These are phyloP conservation scores for Cryptosporidium andersoni DNA, from an alignment of 169 alveolate species.

Conservation along the genomic window DNA sequence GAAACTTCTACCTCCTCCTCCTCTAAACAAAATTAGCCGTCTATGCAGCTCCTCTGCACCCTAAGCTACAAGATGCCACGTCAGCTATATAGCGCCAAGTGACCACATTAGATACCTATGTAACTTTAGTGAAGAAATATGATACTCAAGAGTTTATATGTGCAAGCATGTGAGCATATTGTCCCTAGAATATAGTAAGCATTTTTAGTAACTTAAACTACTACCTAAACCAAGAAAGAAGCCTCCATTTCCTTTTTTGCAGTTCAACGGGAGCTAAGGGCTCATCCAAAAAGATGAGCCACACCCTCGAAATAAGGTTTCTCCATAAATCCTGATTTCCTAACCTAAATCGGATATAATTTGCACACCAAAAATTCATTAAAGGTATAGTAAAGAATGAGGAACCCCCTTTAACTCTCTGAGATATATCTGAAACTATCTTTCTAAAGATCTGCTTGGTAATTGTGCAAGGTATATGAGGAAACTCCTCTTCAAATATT, in stretches of 20 bases:
- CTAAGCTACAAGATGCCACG: too few species aligned
- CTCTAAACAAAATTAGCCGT: too few species aligned
- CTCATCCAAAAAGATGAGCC: constrained; percentile 45
- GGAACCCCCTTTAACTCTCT: constrained; percentile 67
- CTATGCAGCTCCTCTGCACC: too few species aligned
- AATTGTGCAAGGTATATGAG: constrained; percentile 53
- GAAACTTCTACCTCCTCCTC: too few species aligned
- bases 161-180: too few species aligned
- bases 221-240: constrained; percentile 49
- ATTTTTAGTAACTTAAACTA: neutral
- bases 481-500: constrained; percentile 13
- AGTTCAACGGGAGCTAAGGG: constrained; percentile 15
- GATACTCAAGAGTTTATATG: too few species aligned
- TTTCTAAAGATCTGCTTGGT: constrained; percentile 56
- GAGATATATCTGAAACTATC: constrained; percentile 46
- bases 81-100: too few species aligned
- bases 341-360: constrained; percentile 45
- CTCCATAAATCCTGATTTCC: constrained; percentile 54
- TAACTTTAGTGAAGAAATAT: too few species aligned
- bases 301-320: constrained; percentile 45
- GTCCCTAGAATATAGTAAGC: neutral
- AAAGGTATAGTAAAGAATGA: constrained; percentile 50
- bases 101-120: too few species aligned
- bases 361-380: constrained; percentile 64
- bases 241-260: constrained; percentile 29